Conservation (phyloP, 768 basidiomycete species). For the Rhizopogon roseolus region DNA sequence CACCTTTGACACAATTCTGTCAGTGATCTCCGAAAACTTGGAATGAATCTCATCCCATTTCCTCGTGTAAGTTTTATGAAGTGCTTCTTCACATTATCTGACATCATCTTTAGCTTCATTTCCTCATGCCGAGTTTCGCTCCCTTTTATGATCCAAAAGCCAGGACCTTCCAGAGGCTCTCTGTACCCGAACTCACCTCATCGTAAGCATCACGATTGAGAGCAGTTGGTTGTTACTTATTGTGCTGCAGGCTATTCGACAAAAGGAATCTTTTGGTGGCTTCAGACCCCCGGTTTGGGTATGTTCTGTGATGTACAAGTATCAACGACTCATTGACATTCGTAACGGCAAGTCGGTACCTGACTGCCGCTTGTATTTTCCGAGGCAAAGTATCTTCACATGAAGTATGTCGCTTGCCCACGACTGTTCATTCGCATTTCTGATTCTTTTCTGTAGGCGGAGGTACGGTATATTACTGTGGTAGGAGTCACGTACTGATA, state of each 20-base stretch:
- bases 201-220: conserved; percentile 42
- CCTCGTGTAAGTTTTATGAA: conserved; percentile 60
- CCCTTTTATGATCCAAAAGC: conserved; percentile 75
- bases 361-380: conserved; percentile 87
- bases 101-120: conserved; percentile 66
- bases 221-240: neutral
- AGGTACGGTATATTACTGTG: conserved; percentile 35
- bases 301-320: conserved; percentile 3
- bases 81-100: neutral
- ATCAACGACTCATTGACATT: neutral
- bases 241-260: conserved; percentile 61
- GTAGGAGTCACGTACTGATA: conserved; percentile 1
- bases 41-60: conserved; percentile 94
- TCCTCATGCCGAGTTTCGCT: conserved; percentile 93
- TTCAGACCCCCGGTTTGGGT: conserved; percentile 77
- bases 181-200: conserved; percentile 66
- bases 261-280: conserved; percentile 78
- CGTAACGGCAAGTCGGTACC: conserved; percentile 54
- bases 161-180: conserved; percentile 52
- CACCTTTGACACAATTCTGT: neutral
- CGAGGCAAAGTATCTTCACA: conserved; percentile 76
- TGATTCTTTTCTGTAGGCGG: conserved; percentile 33
- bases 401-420: conserved; percentile 50
- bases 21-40: conserved; percentile 85
- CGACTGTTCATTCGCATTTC: neutral